Percentiles rank a stretch among this genome's conserved stretches.
Conservation (phyloP, 169 alveolate genomes). For the Plasmodium billcollinsi region DNA sequence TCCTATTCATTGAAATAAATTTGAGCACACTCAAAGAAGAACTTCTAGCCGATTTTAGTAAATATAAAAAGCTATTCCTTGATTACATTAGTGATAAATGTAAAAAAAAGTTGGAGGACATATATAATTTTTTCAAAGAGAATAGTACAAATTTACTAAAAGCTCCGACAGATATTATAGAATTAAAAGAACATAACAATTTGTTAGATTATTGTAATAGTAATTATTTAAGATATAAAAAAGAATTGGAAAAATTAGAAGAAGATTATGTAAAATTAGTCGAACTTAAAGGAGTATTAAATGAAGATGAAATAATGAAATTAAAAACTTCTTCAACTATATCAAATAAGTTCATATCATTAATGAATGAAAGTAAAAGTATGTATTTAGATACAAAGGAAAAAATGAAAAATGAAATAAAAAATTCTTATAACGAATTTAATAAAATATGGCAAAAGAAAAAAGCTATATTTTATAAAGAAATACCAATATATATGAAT, state of each 20-base stretch:
- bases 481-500: constrained; percentile 58
- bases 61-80: constrained; percentile 40
- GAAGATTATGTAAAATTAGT: constrained; percentile 63
- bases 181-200: constrained; percentile 45
- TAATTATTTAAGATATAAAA: constrained; percentile 40
- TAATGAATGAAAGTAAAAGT: constrained; percentile 61
- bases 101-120: constrained; percentile 59
- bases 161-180: constrained; percentile 48
- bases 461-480: constrained; percentile 65
- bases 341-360: constrained; percentile 55
- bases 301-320: constrained; percentile 77
- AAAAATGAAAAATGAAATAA: constrained; percentile 76
- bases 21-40: constrained; percentile 63
- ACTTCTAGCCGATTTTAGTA: constrained; percentile 36
- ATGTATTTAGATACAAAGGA: constrained; percentile 74
- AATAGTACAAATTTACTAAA: constrained; percentile 48
- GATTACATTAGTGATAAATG: constrained; percentile 60
- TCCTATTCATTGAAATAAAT: constrained; percentile 67
- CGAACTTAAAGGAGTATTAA: constrained; percentile 75
- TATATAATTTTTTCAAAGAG: constrained; percentile 53
- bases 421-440: constrained; percentile 73
- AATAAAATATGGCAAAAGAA: constrained; percentile 74
- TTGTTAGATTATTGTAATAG: constrained; percentile 54
- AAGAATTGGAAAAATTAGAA: constrained; percentile 58
- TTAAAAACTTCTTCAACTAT: constrained; percentile 58